Evolutionary conservation across 1,139 yeast genomes (phyloP).

Genomic region (Pichiaceae sp.): DNA sequence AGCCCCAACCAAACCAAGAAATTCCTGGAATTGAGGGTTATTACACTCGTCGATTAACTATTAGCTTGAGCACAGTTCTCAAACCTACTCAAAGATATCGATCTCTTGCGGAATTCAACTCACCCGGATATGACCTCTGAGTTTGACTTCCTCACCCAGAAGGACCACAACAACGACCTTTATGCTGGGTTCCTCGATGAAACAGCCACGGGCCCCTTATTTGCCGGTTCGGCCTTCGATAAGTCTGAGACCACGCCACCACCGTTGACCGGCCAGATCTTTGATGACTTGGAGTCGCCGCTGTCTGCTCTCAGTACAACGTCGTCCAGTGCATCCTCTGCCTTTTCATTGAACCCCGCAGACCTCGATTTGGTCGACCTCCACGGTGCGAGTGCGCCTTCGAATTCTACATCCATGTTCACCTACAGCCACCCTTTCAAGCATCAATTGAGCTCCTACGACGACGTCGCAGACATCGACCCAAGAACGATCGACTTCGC

Average conservation of each 20-base stretch:
- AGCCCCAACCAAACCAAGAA: too few relatives aligned
- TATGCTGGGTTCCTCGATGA: background rate
- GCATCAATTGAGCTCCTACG: background rate
- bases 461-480: background rate
- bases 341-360: background rate
- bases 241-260: background rate
- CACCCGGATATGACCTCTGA: background rate
- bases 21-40: too few relatives aligned
- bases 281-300: slow-evolving; percentile 1
- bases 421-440: background rate
- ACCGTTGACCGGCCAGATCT: background rate
- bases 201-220: background rate
- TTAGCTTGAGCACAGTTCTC: too few relatives aligned
- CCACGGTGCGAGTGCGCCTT: background rate
- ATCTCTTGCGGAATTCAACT: too few relatives aligned
- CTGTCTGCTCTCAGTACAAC: background rate
- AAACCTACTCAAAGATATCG: too few relatives aligned
- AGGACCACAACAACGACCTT: background rate
- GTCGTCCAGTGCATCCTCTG: background rate
- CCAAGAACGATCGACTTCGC: background rate
- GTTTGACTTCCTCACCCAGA: background rate
- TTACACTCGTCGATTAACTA: too few relatives aligned
- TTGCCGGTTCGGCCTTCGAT: background rate
- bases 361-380: background rate
- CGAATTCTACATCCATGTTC: background rate